Base-by-base conservation (phyloP, 257 asterid genomes). In the Verbascum thapsus region DNA sequence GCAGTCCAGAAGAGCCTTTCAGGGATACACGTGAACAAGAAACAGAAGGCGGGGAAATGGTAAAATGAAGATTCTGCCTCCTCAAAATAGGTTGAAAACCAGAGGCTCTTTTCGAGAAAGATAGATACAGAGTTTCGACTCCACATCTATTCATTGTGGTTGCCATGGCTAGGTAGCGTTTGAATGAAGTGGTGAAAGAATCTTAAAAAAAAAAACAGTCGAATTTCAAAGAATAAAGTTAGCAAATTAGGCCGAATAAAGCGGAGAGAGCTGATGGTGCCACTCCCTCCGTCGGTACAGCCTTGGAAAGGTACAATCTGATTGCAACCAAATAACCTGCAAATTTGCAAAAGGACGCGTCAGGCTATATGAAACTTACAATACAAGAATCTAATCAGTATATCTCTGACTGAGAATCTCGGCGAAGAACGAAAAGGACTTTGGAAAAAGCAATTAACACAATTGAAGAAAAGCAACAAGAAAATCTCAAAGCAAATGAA, bases 71-170 rank as follows among this genome's bases (percentile, higher is more conserved):
- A 55, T 63, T 63, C 18, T 55, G 78, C 47, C 38, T 71, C 44
- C 60, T 23, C 43, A 51, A 40, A 48, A 58, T 17, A 43, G 78
- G 76, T 42, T 48, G 83, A 61, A 17, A 68, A 48, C 42, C 60
- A 6, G 70, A 61, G 12, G 72, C 73, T 48, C 66, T 66, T 44
- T 60, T 61, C 39, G 72, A 23, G 69, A 66, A 23, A 54, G 77
- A 44, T 10, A 71, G 54, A 41, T 15, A 18, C 5, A 81, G 71
- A 66, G 83, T 69, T 74, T 68, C 76, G 65, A 80, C 77, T 63
- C 85, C 87, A 53, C 64, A 67, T 19, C 70, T 64, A 69, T 72
- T 80, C 90, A 83, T 68, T 20, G 82, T 35, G 22, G 81, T 60
- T 42, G 85, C 87, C 96, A 85, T 83, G n/a, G 62, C 9, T 7